Percentiles rank a stretch among this genome's conserved stretches.
Conservation (phyloP, 108 stramenopile species). For the Nitzschia sp. region DNA sequence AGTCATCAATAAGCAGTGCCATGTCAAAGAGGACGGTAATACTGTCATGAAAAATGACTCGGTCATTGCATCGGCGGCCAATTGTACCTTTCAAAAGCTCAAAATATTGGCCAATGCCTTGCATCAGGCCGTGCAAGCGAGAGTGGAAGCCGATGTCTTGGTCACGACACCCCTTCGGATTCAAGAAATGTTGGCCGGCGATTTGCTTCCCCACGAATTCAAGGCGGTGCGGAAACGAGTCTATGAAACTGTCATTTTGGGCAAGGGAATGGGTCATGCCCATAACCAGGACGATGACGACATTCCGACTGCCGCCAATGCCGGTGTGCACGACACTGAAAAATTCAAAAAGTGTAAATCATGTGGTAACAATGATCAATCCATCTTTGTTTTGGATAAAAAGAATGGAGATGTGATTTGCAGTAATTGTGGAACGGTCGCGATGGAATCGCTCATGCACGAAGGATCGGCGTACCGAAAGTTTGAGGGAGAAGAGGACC, state of each 20-base stretch:
- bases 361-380: slow-evolving; percentile 86
- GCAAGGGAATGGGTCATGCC: slow-evolving; percentile 55
- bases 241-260: slow-evolving; percentile 82
- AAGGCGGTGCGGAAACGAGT: slow-evolving; percentile 68
- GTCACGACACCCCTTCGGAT: slow-evolving; percentile 82
- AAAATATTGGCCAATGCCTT: slow-evolving; percentile 30
- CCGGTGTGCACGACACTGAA: slow-evolving; percentile 41
- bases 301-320: slow-evolving; percentile 39
- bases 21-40: not conserved
- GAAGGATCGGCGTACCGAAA: slow-evolving; percentile 86
- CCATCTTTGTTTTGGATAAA: slow-evolving; percentile 71
- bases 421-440: slow-evolving; percentile 79
- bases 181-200: slow-evolving; percentile 71
- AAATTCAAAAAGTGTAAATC: slow-evolving; percentile 79
- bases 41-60: not conserved
- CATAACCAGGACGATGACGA: slow-evolving; percentile 46
- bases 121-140: slow-evolving; percentile 35
- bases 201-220: slow-evolving; percentile 62
- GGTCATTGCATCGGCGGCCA: slow-evolving; percentile 26
- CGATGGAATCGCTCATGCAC: slow-evolving; percentile 81
- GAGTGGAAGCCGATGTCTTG: slow-evolving; percentile 76
- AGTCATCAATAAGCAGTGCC: slow-evolving; percentile 36
- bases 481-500: slow-evolving; percentile 91
- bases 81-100: slow-evolving; percentile 16
- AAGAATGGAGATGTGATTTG: slow-evolving; percentile 91